Evolutionary conservation across 805 yeast species (phyloP), one percentile per base, ranked within the genome.

Genomic region (Suhomyces kilbournensis): DNA sequence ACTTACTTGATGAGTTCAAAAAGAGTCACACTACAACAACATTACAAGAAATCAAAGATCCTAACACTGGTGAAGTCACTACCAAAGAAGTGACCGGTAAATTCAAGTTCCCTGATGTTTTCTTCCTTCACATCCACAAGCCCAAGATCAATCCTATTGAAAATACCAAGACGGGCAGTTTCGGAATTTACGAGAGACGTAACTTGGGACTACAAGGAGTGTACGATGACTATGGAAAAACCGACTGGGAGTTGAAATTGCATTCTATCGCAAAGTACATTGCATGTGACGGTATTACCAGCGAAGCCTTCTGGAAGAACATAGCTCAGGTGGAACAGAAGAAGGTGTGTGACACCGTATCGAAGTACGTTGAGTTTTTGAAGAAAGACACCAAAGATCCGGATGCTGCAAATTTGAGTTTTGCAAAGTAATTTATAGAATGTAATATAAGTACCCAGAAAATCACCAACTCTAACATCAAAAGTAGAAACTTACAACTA

Each of bases 241-340:
- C 59, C 3, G 67, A 64, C 42, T 65, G 68, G 68, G 68, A 65
- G 49, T 56, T 63, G 48, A 55, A 48, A 43, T 60, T 64, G 52
- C 60, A 63, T 49, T 49, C 60, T 7, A 61, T 63, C 23, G 56
- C 64, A 10, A 56, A 60, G 47, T 64, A 66, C 66, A 59, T 64
- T 20, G 65, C 65, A 3, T 65, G 68, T 46, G 45, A 52, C 38
- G 66, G 64, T 6, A 57, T 64, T 43, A 54, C 56, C 22, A 57
- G 62, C 43, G 56, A 53, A 8, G 15, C 48, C 7, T 64, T 60
- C 51, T 65, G 67, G 66, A 51, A 51, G 43, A 52, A 54, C 2
- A 55, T 58, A 4, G 59, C 57, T 7, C 38, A 54, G 1, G 43
- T 53, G 20, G 51, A 52, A 7, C 61, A 57, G 47, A 23, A 26